phyloP scores from a whole-genome alignment of 306 rosid species.

The Quercus engelmannii region DNA sequence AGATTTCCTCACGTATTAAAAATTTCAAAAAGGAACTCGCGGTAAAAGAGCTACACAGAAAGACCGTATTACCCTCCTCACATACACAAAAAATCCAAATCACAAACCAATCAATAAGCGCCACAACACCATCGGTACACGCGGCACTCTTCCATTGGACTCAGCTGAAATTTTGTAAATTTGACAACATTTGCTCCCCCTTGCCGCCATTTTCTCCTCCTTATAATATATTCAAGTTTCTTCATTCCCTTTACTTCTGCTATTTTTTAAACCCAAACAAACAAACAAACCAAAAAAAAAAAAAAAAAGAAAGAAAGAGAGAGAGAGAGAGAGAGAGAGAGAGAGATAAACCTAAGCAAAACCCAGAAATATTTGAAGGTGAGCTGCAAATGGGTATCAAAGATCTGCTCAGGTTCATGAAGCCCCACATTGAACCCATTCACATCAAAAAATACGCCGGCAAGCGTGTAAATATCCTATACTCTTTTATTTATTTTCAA shows the following conservation, averaged over 20 bases:
- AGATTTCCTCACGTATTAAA: not conserved
- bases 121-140: not conserved
- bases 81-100: not conserved
- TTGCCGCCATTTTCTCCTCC: constrained; percentile 69
- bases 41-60: not conserved
- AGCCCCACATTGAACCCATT: constrained; percentile 62
- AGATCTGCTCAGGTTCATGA: constrained; percentile 93
- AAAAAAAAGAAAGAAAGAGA: accelerated
- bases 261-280: not conserved
- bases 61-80: constrained; percentile 1
- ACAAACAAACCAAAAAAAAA: accelerated
- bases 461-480: constrained; percentile 51
- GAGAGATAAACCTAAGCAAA: constrained; percentile 23
- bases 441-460: constrained; percentile 77
- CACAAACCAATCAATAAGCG: not conserved
- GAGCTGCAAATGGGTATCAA: constrained; percentile 71
- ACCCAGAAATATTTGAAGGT: constrained; percentile 18
- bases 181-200: constrained; percentile 26
- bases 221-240: not conserved
- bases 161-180: not conserved
- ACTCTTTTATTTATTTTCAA: not conserved
- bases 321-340: not conserved
- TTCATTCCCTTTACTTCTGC: not conserved
- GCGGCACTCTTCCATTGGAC: not conserved
- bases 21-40: too few species aligned